Base-by-base conservation (phyloP, 345 rosid species). In the Anastatica hierochuntica region DNA sequence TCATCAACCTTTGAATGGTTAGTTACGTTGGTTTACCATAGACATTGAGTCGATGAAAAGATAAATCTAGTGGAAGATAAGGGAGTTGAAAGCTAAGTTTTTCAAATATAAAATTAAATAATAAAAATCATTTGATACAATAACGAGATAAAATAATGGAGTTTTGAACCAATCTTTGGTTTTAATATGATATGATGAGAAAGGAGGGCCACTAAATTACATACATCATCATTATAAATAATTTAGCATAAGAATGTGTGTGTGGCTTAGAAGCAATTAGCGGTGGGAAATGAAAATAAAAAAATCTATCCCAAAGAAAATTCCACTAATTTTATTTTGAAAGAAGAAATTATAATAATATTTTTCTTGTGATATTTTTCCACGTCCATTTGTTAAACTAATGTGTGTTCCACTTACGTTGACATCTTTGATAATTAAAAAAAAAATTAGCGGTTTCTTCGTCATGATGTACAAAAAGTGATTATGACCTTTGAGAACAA, bases 141-240 rank as follows among this genome's bases (percentile, higher is more conserved):
- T 4, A 24, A 24, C 3, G 38, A 49, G 35, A 8, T 55, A 20
- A 47, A 35, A 13, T 26, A 65, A 42, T 43, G 7, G 20, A 65
- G 64, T 58, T 65, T 50, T 41, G 53, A 57, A 65, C 53, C 64
- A 65, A 58, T 66, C 59, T 40, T n/a, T 51, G 59, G 36, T 50
- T 58, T 19, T 16, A 26, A 44, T 11, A 43, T 43, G 58, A 50
- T 36, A 58, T 57, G 42, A 51, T 20, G 24, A n/a, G n/a, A n/a
- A 43, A 65, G 40, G 59, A 35, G 48, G 53, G 43, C 59, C 64
- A 66, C 47, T 8, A n/a, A n/a, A 2, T 7, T n/a, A 24, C 6
- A 3, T 6, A 11, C 31, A 62, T 41, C 69, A 56, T 64, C 7
- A 50, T 65, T 51, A 57, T 50, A 51, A 35, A 48, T 64, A 41